Conservation (phyloP, 148 eudicot species). For the Camellia japonica region DNA sequence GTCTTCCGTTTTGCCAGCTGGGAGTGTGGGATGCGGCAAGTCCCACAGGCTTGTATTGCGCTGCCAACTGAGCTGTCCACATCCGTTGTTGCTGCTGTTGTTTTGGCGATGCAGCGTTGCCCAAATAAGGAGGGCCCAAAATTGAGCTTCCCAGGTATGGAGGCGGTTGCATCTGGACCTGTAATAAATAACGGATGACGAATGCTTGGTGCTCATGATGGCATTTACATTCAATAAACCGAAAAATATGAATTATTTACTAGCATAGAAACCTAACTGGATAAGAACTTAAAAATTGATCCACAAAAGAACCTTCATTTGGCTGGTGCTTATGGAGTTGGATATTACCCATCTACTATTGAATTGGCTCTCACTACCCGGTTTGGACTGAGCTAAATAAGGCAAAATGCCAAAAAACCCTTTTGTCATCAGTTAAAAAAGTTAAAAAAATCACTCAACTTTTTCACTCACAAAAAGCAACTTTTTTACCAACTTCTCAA, state of each 20-base stretch:
- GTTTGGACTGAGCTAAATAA: too few relatives aligned
- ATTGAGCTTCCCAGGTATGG: slow-evolving; percentile 29
- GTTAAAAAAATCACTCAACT: too few relatives aligned
- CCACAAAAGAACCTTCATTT: not conserved
- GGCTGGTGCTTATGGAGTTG: too few relatives aligned
- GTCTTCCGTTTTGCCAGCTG: slow-evolving; percentile 46
- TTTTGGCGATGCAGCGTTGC: slow-evolving; percentile 20
- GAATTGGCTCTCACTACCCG: too few relatives aligned
- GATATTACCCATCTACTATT: too few relatives aligned
- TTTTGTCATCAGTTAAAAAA: too few relatives aligned
- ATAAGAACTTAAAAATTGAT: not conserved
- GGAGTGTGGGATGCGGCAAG: slow-evolving; percentile 34
- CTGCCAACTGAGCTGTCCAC: slow-evolving; percentile 40
- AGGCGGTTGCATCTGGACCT: slow-evolving; percentile 36
- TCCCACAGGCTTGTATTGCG: slow-evolving; percentile 34
- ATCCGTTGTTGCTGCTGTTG: slow-evolving; percentile 37
- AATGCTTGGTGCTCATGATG: not conserved
- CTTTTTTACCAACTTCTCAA: too few relatives aligned
- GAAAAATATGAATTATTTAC: not conserved
- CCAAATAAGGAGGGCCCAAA: slow-evolving; percentile 18
- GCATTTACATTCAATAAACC: not conserved
- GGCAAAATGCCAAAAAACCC: too few relatives aligned
- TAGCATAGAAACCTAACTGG: not conserved
- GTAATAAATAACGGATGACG: not conserved
- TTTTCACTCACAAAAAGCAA: too few relatives aligned